phyloP scores from a whole-genome alignment of 1,139 yeast genomes.

The Hansenula sp. region DNA sequence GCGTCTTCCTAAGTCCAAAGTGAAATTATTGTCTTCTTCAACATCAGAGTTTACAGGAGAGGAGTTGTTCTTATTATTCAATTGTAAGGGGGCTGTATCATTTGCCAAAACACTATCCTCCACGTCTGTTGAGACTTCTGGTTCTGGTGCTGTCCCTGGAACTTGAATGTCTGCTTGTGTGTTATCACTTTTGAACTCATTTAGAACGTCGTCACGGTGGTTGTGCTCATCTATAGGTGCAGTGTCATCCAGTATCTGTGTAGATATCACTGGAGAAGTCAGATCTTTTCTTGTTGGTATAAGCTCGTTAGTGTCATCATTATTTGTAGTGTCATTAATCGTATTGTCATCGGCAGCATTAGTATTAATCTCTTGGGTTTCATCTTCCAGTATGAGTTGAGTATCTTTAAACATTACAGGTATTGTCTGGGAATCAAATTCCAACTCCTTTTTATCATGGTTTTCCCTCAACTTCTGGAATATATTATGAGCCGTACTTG shows the following conservation, averaged over 20 bases:
- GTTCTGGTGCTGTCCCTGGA: constrained; percentile 22
- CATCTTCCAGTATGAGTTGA: constrained; percentile 10
- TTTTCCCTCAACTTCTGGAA: constrained; percentile 20
- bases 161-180: constrained; percentile 20
- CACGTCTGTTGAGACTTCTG: background rate
- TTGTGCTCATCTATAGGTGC: background rate
- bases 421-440: constrained; percentile 18
- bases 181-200: background rate
- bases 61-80: constrained; percentile 1
- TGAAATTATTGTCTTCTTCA: constrained; percentile 6
- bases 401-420: constrained; percentile 8
- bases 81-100: background rate
- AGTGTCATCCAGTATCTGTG: constrained; percentile 1
- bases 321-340: constrained; percentile 1
- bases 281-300: background rate
- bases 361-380: constrained; percentile 4
- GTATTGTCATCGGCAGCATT: constrained; percentile 2
- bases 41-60: constrained; percentile 21
- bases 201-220: background rate
- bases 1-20: background rate
- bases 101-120: background rate
- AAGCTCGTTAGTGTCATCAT: background rate
- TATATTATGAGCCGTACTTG: constrained; percentile 15
- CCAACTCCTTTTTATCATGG: constrained; percentile 15
- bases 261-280: background rate